Conservation (phyloP, 208 protist species). For the Trypanosoma platydactyli region DNA sequence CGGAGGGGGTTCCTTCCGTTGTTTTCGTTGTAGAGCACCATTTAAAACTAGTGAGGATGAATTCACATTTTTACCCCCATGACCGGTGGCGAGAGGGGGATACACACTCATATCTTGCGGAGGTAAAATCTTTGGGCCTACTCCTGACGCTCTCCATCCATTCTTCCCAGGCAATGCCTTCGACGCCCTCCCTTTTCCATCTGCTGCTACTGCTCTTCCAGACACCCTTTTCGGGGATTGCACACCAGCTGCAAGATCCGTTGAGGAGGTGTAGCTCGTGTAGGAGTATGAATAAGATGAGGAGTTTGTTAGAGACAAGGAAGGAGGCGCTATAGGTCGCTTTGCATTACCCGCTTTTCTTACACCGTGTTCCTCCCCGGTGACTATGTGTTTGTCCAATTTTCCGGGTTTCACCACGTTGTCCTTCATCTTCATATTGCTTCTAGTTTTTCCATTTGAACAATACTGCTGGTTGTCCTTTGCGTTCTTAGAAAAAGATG, state of each 20-base stretch:
- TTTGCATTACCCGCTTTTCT: neutral
- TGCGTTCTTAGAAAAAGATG: too few relatives aligned
- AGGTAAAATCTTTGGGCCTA: conserved; percentile 3
- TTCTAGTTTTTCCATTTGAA: neutral
- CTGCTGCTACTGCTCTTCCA: neutral
- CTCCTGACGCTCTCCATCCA: neutral
- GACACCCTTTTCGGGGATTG: neutral
- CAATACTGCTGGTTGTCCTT: neutral
- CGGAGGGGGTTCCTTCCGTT: conserved; percentile 7
- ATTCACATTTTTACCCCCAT: neutral
- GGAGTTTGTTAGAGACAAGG: neutral
- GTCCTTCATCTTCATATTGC: neutral
- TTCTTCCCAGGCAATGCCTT: neutral
- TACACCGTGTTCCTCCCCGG: neutral
- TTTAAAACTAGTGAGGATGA: neutral
- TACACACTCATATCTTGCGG: neutral
- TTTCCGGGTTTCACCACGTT: too few relatives aligned
- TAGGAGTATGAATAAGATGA: conserved; percentile 29
- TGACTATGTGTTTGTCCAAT: too few relatives aligned
- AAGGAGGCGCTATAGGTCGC: neutral
- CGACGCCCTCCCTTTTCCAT: neutral
- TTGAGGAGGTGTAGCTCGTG: conserved; percentile 8
- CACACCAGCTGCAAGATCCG: neutral
- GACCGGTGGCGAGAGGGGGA: neutral
- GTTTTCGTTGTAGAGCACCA: conserved; percentile 4